A percentile compares a stretch with the other conserved stretches of the same genome.
phyloP scores from a whole-genome alignment of 257 asterid species.

The Solanum pinnatisectum region DNA sequence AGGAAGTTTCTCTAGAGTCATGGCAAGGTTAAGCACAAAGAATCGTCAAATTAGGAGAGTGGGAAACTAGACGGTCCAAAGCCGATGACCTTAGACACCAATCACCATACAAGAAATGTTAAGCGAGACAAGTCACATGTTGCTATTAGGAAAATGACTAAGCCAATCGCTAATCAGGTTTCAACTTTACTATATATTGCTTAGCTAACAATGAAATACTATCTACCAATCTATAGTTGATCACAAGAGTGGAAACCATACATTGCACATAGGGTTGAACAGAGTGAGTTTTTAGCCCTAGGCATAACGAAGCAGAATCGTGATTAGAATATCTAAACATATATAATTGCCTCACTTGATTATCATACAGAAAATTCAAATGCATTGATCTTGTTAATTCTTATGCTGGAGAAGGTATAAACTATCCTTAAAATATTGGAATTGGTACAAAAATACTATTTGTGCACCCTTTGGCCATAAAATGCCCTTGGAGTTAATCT shows the following conservation, averaged over 20 bases:
- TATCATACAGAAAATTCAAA: too few species aligned
- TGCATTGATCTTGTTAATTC: too few species aligned
- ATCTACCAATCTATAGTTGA: neutral
- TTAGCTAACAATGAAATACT: too few species aligned
- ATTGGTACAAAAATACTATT: too few species aligned
- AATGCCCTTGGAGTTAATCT: too few species aligned
- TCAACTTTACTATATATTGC: constrained; percentile 5
- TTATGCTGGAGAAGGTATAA: too few species aligned
- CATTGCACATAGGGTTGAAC: too few species aligned
- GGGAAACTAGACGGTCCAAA: constrained; percentile 23
- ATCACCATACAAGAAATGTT: constrained; percentile 19
- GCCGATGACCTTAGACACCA: constrained; percentile 32
- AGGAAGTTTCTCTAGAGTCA: constrained; percentile 32
- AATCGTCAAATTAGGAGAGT: constrained; percentile 27
- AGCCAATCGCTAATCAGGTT: constrained; percentile 36
- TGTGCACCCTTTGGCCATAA: too few species aligned
- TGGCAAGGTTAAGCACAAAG: constrained; percentile 26
- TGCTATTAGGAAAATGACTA: constrained; percentile 29
- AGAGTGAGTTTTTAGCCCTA: neutral
- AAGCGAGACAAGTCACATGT: neutral
- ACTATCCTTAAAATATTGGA: too few species aligned
- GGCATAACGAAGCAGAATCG: neutral
- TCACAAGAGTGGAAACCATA: too few species aligned
- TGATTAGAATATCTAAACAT: neutral
- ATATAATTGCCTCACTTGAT: too few species aligned